Evolutionary conservation across 1,284 basidiomycete genomes (phyloP).

Genomic region (Ustilago hordei): DNA sequence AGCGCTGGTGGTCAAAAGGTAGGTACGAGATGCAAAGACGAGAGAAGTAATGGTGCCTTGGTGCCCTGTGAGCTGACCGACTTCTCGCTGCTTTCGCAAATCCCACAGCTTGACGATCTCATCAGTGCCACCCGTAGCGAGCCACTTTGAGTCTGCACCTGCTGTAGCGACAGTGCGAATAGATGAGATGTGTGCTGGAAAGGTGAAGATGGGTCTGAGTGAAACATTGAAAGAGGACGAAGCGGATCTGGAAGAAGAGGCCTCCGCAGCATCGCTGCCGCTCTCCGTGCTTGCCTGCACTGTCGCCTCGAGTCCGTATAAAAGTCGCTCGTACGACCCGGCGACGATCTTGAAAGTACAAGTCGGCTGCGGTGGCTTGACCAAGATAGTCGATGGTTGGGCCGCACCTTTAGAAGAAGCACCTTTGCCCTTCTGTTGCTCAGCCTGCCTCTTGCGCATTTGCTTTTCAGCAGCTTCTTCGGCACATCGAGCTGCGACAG

Average conservation of each 20-base stretch:
- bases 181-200: conserved; percentile 93
- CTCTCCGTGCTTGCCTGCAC: conserved; percentile 70
- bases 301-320: conserved; percentile 87
- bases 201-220: conserved; percentile 87
- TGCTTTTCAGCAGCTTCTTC: conserved; percentile 33
- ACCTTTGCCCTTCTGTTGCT: conserved; percentile 37
- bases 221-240: conserved; percentile 50
- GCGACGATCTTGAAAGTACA: conserved; percentile 81
- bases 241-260: conserved; percentile 31
- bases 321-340: conserved; percentile 93
- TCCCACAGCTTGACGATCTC: conserved; percentile 99
- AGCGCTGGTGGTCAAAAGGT: conserved; percentile 88
- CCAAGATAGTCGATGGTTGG: conserved; percentile 26
- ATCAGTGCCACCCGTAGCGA: conserved; percentile 92
- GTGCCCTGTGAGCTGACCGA: conserved; percentile 92
- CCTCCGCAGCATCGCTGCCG: conserved; percentile 5
- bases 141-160: conserved; percentile 83
- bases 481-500: conserved; percentile 26
- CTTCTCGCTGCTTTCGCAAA: conserved; percentile 85
- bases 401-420: conserved; percentile 3
- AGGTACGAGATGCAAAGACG: conserved; percentile 86
- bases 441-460: conserved; percentile 26
- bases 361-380: conserved; percentile 46
- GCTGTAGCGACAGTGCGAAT: conserved; percentile 79
- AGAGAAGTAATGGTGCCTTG: conserved; percentile 93